Base-by-base conservation (phyloP, 2,329 filamentous ascomycete species). In the Chrysosporium queenslandicum region DNA sequence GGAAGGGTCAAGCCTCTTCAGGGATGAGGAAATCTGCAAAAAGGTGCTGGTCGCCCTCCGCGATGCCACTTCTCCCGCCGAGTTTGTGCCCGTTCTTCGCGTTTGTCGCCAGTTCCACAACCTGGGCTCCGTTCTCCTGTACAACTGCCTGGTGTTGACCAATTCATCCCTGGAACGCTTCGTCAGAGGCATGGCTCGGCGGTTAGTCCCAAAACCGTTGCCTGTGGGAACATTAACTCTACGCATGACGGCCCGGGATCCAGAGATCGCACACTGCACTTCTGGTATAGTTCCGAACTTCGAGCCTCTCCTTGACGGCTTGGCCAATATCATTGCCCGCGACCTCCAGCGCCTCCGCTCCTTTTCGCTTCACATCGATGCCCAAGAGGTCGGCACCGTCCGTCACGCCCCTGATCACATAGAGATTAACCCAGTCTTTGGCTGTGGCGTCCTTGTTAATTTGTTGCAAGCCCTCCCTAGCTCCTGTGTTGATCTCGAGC, bases 401-500 rank as follows among this genome's bases (percentile, higher is more conserved):
- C 21, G 37, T 36, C 4, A 2, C 4, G 20, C 25, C n/a, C 25
- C 41, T 18, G 21, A 47, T 9, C 34, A 47, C 21, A 27, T 27
- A 20, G 21, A 48, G 12, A 12, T 23, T 25, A 34, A 45, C 20
- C 53, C 53, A 9, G 20, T 27, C 7, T 54, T 58, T 18, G 14
- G 34, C 8, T 37, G 36, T 20, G 11, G 8, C 5, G 11, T 18
- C 20, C 29, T 58, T 21, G 46, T 50, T 20, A 1, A 4, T 16
- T 41, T 58, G 2, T 14, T 56, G 14, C 32, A 40, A 20, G 29
- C 48, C 11, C 34, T 57, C 4, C 56, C 56, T 25, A 14, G 4
- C 11, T 46, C 46, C 11, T 54, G 53, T 48, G 32, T 9, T 16
- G 34, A 42, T 34, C 16, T 58, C 18, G 55, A 58, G 46, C 48